Evolutionary conservation across 768 basidiomycete species (phyloP), one percentile per base, ranked within the genome.

Genomic region (Lepiota brunneoincarnata): DNA sequence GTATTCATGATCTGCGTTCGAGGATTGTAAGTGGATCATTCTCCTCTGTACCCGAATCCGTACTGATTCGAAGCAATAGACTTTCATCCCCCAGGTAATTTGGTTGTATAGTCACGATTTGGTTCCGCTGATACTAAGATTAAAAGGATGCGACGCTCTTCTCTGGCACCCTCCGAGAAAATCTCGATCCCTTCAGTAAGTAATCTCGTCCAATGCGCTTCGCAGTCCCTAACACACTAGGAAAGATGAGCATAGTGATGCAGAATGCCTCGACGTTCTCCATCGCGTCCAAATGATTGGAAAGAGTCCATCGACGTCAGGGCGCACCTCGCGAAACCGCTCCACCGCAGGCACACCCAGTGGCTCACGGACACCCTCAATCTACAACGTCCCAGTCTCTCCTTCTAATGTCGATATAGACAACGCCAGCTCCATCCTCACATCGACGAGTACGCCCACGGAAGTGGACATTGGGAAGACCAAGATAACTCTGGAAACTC

Each of bases 1-100:
- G 93, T 11, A 70, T 94, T 15, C 83, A 92, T 62, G 93, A 93
- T 64, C 64, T 95, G 57, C 78, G 89, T n/a, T 86, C 87, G 1
- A 80, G 85, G 57, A 59, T 89, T 67, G 86, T 87, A 63, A 64
- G 83, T 70, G 7, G 11, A 31, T 9, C 11, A 6, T 3, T 21
- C 28, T 11, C 21, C 20, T 42, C 60, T 15, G 11, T 31, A 9
- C 44, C 0, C 34, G 50, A 17, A 60, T 34, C 26, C 35, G 35
- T 45, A 21, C 31, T 52, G 53, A 52, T 18, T 10, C 37, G 6
- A 20, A 10, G 23, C 21, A 38, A n/a, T 35, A 89, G 88, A 90
- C 88, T 0, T 90, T 90, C 60, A 90, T 91, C 56, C 88, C 87
- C 20, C 86, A 84, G 63, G 77, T 75, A 58, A 55, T 66, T 63